phyloP scores from a whole-genome alignment of 1,284 basidiomycete genomes.

The Boletellus sp. region DNA sequence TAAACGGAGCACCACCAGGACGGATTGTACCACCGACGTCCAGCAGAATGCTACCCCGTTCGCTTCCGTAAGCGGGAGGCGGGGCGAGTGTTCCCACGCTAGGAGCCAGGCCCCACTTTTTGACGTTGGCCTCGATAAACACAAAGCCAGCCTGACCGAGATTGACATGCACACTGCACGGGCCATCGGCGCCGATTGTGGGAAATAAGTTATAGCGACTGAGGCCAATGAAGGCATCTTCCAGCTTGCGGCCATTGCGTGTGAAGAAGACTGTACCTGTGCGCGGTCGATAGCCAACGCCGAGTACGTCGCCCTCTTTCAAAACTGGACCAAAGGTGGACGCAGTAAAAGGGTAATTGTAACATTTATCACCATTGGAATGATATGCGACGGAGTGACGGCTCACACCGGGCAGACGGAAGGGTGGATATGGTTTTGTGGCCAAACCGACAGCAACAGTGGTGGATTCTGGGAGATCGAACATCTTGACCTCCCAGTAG shows the following conservation, averaged over 20 bases:
- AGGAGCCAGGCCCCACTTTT: slow-evolving; percentile 96
- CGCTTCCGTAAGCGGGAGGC: slow-evolving; percentile 92
- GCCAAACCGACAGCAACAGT: slow-evolving; percentile 87
- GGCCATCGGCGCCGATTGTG: slow-evolving; percentile 90
- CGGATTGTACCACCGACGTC: slow-evolving; percentile 75
- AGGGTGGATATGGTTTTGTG: slow-evolving; percentile 92
- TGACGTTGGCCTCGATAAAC: slow-evolving; percentile 97
- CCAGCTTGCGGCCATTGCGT: slow-evolving; percentile 90
- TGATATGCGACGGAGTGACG: slow-evolving; percentile 96
- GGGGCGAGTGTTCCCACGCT: slow-evolving; percentile 93
- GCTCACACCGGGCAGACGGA: slow-evolving; percentile 86
- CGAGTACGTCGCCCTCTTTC: slow-evolving; percentile 92
- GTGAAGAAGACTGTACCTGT: slow-evolving; percentile 97
- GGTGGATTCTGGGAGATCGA: slow-evolving; percentile 83
- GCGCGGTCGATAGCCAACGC: slow-evolving; percentile 89
- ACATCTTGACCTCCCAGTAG: slow-evolving; percentile 98
- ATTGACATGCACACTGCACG: slow-evolving; percentile 93
- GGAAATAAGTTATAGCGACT: slow-evolving; percentile 91
- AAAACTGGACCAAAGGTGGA: slow-evolving; percentile 82
- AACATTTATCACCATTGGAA: slow-evolving; percentile 94
- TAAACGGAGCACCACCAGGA: slow-evolving; percentile 36
- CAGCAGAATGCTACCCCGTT: slow-evolving; percentile 88
- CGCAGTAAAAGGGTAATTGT: slow-evolving; percentile 95
- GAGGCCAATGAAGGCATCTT: slow-evolving; percentile 89
- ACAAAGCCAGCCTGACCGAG: slow-evolving; percentile 95